phyloP scores from a whole-genome alignment of 2,329 filamentous ascomycete genomes.

The Monosporascus ibericus region DNA sequence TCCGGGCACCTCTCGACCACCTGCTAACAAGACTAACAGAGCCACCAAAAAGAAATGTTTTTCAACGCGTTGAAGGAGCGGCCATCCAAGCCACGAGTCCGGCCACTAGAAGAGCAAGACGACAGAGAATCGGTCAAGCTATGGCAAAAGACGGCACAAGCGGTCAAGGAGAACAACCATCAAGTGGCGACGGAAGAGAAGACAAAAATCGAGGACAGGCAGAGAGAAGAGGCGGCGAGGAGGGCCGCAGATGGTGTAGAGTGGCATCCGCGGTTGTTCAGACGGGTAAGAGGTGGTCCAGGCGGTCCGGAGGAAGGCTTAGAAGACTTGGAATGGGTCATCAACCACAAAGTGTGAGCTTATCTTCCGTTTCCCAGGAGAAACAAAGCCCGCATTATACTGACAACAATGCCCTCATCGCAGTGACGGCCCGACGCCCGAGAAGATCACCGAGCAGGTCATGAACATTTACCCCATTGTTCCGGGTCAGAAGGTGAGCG shows the following conservation, averaged over 20 bases:
- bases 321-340: conserved; percentile 91
- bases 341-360: conserved; percentile 74
- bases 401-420: conserved; percentile 8
- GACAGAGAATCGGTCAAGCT: conserved; percentile 85
- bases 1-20: not conserved
- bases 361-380: no score
- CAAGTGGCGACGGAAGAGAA: conserved; percentile 90
- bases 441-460: conserved; percentile 74
- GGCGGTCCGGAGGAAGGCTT: conserved; percentile 72
- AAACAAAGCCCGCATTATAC: no score
- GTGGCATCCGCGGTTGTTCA: conserved; percentile 85
- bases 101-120: conserved; percentile 79
- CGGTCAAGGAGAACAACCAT: conserved; percentile 80
- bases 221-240: conserved; percentile 80
- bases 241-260: conserved; percentile 73
- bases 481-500: conserved; percentile 60
- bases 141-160: conserved; percentile 76
- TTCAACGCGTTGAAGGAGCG: conserved; percentile 80
- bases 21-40: conserved; percentile 44
- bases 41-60: conserved; percentile 79
- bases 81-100: conserved; percentile 64
- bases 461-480: conserved; percentile 80
- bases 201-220: conserved; percentile 88
- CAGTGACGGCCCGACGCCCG: conserved; percentile 54
- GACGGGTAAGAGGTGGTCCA: conserved; percentile 63